phyloP scores from a whole-genome alignment of 371 early-diverging fungal species.

The Zancudomyces culisetae region DNA sequence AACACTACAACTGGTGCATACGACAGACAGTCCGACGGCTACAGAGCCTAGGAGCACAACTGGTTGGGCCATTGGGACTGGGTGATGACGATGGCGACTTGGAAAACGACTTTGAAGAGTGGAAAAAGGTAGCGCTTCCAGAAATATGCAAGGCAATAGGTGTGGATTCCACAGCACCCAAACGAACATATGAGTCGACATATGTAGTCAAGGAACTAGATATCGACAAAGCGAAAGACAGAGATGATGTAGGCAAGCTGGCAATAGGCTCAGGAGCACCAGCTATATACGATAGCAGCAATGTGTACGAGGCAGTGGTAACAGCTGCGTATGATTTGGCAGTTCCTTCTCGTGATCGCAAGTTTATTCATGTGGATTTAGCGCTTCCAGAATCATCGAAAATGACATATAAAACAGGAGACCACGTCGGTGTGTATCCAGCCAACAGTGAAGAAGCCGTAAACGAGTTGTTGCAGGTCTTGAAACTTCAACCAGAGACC shows the following conservation, averaged over 20 bases:
- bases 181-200: constrained; percentile 23
- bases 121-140: constrained; percentile 75
- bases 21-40: constrained; percentile 45
- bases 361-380: constrained; percentile 82
- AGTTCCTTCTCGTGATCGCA: constrained; percentile 37
- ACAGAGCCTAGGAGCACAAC: constrained; percentile 43
- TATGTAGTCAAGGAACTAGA: constrained; percentile 17
- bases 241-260: constrained; percentile 6
- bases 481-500: constrained; percentile 41
- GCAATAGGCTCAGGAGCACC: neutral
- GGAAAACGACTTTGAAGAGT: constrained; percentile 85
- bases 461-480: constrained; percentile 31
- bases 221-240: constrained; percentile 9
- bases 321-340: constrained; percentile 41
- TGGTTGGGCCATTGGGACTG: constrained; percentile 70
- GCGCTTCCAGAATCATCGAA: constrained; percentile 58
- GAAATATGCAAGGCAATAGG: constrained; percentile 52
- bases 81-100: constrained; percentile 91
- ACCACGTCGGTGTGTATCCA: constrained; percentile 89
- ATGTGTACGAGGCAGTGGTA: constrained; percentile 54
- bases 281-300: constrained; percentile 22
- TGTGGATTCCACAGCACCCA: constrained; percentile 33
- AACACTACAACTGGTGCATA: constrained; percentile 75
- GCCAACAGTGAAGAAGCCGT: constrained; percentile 65
- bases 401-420: constrained; percentile 77